Percentiles rank a stretch among this genome's conserved stretches.
phyloP scores from a whole-genome alignment of 495 filamentous ascomycete genomes.

The Cercophora scortea region DNA sequence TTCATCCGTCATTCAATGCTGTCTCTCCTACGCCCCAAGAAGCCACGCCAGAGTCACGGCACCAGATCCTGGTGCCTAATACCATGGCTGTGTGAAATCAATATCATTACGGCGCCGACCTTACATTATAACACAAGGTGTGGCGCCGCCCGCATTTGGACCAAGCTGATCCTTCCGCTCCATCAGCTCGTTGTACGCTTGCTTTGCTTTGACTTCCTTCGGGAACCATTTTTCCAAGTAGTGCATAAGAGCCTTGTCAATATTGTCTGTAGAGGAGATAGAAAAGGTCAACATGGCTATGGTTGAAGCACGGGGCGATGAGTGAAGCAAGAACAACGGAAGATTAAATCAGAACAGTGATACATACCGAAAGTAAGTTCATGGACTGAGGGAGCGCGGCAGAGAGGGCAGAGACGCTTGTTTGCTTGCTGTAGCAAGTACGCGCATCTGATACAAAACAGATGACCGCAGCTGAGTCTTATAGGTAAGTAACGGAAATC shows the following conservation, averaged over 20 bases:
- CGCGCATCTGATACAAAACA: constrained; percentile 68
- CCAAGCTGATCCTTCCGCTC: constrained; percentile 48
- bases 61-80: too few species aligned
- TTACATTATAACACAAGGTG: constrained; percentile 36
- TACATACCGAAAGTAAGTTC: constrained; percentile 47
- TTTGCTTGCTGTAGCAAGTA: constrained; percentile 58
- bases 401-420: constrained; percentile 57
- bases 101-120: too few species aligned
- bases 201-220: constrained; percentile 58
- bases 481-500: constrained; percentile 58
- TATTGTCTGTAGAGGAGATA: constrained; percentile 34
- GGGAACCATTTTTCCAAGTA: constrained; percentile 50
- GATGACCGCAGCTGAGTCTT: constrained; percentile 53
- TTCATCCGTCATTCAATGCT: too few species aligned
- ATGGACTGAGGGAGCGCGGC: constrained; percentile 52
- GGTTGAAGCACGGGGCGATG: background rate
- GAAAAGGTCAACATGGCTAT: background rate
- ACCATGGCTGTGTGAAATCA: too few species aligned
- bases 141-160: constrained; percentile 31
- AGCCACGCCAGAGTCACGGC: too few species aligned
- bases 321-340: background rate
- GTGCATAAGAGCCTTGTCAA: constrained; percentile 47
- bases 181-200: constrained; percentile 47
- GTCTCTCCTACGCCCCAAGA: too few species aligned
- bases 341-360: background rate